phyloP scores from a whole-genome alignment of 1,284 basidiomycete species.

The Rhodofomes roseus region DNA sequence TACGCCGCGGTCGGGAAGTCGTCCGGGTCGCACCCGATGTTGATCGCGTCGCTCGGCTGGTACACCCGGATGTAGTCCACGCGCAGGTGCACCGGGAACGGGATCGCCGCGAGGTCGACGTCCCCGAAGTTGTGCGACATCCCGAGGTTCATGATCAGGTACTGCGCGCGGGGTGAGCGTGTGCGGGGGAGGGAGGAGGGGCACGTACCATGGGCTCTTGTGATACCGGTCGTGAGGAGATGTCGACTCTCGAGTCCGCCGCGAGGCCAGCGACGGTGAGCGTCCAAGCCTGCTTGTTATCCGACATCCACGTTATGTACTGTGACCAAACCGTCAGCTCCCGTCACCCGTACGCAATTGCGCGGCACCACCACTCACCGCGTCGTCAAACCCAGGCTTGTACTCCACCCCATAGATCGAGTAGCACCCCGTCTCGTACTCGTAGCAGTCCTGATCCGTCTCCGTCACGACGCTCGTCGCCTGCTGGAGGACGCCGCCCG shows the following conservation, averaged over 20 bases:
- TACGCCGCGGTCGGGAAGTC: conserved; percentile 52
- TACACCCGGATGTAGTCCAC: conserved; percentile 63
- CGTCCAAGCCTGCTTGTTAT: conserved; percentile 53
- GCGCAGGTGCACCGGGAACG: conserved; percentile 46
- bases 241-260: conserved; percentile 45
- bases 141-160: conserved; percentile 54
- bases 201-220: conserved; percentile 59
- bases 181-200: background rate
- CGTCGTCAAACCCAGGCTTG: conserved; percentile 33
- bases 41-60: conserved; percentile 40
- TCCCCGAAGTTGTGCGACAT: conserved; percentile 53
- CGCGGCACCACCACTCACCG: conserved; percentile 32
- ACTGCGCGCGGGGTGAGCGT: conserved; percentile 20
- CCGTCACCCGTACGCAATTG: conserved; percentile 7
- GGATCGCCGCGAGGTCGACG: conserved; percentile 38
- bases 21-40: conserved; percentile 52
- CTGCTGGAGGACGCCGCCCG: conserved; percentile 57
- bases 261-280: conserved; percentile 51
- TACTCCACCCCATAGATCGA: conserved; percentile 48
- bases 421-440: conserved; percentile 40
- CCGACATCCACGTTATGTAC: conserved; percentile 60
- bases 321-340: conserved; percentile 22
- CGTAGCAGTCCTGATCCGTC: conserved; percentile 52
- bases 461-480: conserved; percentile 50
- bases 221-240: conserved; percentile 56